Base-by-base conservation (phyloP, 345 rosid genomes). In the Clausena lansium region DNA sequence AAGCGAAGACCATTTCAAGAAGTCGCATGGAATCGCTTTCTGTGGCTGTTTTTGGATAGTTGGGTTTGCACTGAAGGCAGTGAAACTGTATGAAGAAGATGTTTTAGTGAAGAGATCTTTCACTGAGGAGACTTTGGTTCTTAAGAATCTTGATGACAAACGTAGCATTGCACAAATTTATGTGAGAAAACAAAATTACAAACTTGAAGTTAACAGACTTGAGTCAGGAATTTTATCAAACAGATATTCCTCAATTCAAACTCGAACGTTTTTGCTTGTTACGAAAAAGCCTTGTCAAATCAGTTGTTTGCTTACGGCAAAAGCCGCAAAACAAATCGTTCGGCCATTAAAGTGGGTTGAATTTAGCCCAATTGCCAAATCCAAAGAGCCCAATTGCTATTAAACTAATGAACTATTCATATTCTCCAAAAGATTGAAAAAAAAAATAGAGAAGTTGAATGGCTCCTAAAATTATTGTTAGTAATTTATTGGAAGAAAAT, bases 1-100 rank as follows among this genome's bases (percentile, higher is more conserved):
- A 77, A 91, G 84, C 64, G 92, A 90, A 41, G 83, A 87, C 97
- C 93, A 89, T 81, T 83, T 91, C 78, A 71, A 30, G 73, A 84
- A 87, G 67, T 78, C 85, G n/a, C 86, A 76, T 4, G 91, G 97
- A 82, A 90, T 77, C 33, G 86, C 79, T 78, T 63, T 77, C 5
- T 45, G 79, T 35, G 20, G 73, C 25, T 65, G 78, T 25, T 25
- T 78, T n/a, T 36, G 80, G 50, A 65, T 76, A 45, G 73, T 57
- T 19, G 27, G 74, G 32, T 68, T 84, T 58, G 52, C 64, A 67
- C 85, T 24, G 63, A 84, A 83, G 1, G 79, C 60, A 4, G 84
- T 66, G 78, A 78, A 84, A 74, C 81, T 38, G 41, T 77, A 83
- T 45, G 71, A 74, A 61, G 71, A 60, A 52, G 45, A 76, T 25